Evolutionary conservation across 1,284 basidiomycete genomes (phyloP).

Genomic region (Lignosus rhinocerotis): DNA sequence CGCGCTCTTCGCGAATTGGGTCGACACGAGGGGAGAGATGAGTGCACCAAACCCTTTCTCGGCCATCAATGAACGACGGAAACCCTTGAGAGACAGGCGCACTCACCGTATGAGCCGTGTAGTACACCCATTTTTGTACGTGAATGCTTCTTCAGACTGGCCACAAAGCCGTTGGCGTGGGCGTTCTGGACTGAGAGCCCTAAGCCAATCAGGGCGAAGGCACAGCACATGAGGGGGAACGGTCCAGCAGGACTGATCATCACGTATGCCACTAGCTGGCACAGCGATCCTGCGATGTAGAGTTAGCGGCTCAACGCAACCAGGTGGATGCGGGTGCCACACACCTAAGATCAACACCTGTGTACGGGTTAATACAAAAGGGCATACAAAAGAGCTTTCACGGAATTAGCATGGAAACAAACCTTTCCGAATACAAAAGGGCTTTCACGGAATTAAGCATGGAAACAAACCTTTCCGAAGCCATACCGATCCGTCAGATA

Average conservation of each 20-base stretch:
- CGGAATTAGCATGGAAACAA: no score
- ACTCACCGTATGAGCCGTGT: slow-evolving; percentile 53
- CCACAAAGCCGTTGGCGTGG: slow-evolving; percentile 58
- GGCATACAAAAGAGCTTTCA: no score
- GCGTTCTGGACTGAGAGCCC: slow-evolving; percentile 54
- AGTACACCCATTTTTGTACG: slow-evolving; percentile 54
- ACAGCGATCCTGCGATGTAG: slow-evolving; percentile 36
- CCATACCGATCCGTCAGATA: slow-evolving; percentile 55
- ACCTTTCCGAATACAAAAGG: no score
- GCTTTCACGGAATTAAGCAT: no score
- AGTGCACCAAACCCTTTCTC: slow-evolving; percentile 56
- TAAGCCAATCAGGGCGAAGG: slow-evolving; percentile 61
- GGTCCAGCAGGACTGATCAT: slow-evolving; percentile 58
- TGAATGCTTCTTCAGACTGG: slow-evolving; percentile 42
- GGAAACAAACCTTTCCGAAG: slow-evolving; percentile 68
- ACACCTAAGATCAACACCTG: slow-evolving; percentile 38
- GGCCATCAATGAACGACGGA: not conserved
- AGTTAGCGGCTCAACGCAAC: not conserved
- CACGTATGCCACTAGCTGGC: slow-evolving; percentile 48
- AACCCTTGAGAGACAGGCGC: no score
- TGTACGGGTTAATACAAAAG: no score
- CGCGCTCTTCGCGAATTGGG: slow-evolving; percentile 52
- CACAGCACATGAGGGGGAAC: slow-evolving; percentile 65
- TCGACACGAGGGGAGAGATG: slow-evolving; percentile 58
- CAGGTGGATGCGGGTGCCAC: not conserved